Percentiles rank a stretch among this genome's conserved stretches.
phyloP scores from a whole-genome alignment of 2,329 filamentous ascomycete genomes.

The Atkinsonella hypoxylon region DNA sequence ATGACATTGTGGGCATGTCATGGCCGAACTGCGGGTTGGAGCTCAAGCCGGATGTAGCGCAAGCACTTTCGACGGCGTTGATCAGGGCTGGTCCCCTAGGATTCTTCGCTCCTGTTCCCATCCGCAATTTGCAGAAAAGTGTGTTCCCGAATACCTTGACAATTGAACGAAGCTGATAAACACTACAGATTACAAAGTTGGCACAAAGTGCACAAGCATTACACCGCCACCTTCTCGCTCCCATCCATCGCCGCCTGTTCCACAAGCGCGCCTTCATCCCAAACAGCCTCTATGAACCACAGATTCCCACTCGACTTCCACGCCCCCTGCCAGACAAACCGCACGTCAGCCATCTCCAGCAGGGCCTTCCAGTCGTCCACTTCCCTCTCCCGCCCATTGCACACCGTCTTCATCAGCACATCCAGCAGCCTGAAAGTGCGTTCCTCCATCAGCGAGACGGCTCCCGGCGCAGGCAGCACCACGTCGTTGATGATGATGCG shows the following conservation, averaged over 20 bases:
- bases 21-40: too few relatives aligned
- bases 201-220: background rate
- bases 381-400: constrained; percentile 33
- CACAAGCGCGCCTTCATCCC: constrained; percentile 14
- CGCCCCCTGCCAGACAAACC: constrained; percentile 25
- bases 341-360: constrained; percentile 24
- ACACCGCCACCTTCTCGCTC: background rate
- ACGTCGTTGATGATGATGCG: constrained; percentile 27
- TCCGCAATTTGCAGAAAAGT: too few relatives aligned
- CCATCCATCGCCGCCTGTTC: background rate
- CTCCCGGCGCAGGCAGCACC: constrained; percentile 21
- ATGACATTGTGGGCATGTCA: too few relatives aligned
- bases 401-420: constrained; percentile 32
- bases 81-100: too few relatives aligned
- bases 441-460: constrained; percentile 23
- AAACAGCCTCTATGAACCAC: constrained; percentile 26
- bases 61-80: too few relatives aligned
- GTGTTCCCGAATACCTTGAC: too few relatives aligned
- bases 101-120: too few relatives aligned
- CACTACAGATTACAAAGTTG: background rate
- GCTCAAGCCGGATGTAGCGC: too few relatives aligned
- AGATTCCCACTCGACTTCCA: constrained; percentile 16
- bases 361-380: constrained; percentile 29
- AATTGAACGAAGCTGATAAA: too few relatives aligned
- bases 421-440: constrained; percentile 30